Evolutionary conservation across 2,329 filamentous ascomycete genomes (phyloP), one percentile per base, ranked within the genome.

Genomic region (Phaeosphaeriaceae sp.): DNA sequence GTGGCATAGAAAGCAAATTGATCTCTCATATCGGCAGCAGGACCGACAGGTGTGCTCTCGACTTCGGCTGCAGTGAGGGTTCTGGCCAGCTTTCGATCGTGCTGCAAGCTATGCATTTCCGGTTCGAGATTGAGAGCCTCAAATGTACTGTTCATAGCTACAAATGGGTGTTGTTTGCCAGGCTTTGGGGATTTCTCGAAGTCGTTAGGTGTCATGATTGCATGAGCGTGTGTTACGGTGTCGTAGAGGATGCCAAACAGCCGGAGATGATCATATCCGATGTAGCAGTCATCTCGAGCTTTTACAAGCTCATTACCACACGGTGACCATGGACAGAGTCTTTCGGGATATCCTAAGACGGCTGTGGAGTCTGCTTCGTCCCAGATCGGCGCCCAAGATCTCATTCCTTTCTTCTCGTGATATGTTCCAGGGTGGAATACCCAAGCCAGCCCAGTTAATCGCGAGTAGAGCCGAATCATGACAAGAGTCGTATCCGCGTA

Each of bases 321-420:
- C 13, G 30, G 3, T 13, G 30, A 35, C 30, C 30, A 35, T 15
- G 30, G 10, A 11, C 30, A 35, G 30, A 15, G 3, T 7, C 30
- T 17, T 49, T 28, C 22, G 15, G 13, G 15, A 8, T 44, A 21
- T 21, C 42, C 21, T 17, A 44, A 21, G 21, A 7, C 17, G 13
- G 17, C 42, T 35, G 30, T 13, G 13, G 10, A 3, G 24, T 49
- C 19, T 49, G 26, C 15, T 7, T 47, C 22, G 19, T 53, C 22
- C 55, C 49, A 54, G 21, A 13, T 28, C 6, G 49, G 55, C 19
- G 46, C 30, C 55, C 55, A 58, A 17, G 49, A 53, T 17, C 23
- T 54, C n/a, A 49, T 19, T 17, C 19, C 23, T 2, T 23, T 23
- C 1, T 53, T 21, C 17, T n/a, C 19, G 11, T 28, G 1, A 32